Evolutionary conservation across 306 rosid species (phyloP), one percentile per base, ranked within the genome.

Genomic region (Citrullus colocynthis): DNA sequence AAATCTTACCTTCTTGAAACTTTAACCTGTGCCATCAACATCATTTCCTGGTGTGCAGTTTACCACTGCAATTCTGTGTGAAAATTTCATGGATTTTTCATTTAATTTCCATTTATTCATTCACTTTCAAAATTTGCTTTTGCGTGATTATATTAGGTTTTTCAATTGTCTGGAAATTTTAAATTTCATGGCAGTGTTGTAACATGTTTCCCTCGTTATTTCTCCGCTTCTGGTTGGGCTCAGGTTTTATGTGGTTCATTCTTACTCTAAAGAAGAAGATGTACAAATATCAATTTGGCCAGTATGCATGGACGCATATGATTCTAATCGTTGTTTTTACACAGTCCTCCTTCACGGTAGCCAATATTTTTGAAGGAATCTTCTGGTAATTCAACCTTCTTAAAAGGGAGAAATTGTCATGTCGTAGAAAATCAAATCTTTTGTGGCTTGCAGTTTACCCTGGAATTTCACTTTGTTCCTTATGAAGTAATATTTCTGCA

Each of bases 281-380:
- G 99, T 92, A 92, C 84, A 96, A 96, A 89, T 96, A 96, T 88
- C 99, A 96, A 82, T 96, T 96, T 91, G 93, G 99, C 86, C 99
- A 96, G 93, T 96, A 89, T 89, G 98, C 99, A 75, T 96, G 99
- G 99, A 96, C 99, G n/a, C 97, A 96, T 79, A 96, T 96, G 99
- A 96, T 96, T 88, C 89, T 96, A 61, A 91, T 96, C 65, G 91
- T 91, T 37, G 98, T 96, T 83, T 96, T 96, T 87, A 87, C 91
- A 6, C 99, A 96, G 85, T 96, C 99, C 66, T 89, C 99, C 75
- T 92, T 96, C 88, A 90, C 97, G 1, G 99, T 96, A 75, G 98
- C 99, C 78, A 96, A 88, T 87, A 92, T 96, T 78, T 96, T 96
- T 80, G 97, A 96, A 88, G 99, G 98, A 84, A 96, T 96, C 85